Evolutionary conservation across 371 early-diverging fungal species (phyloP), one percentile per base, ranked within the genome.

Genomic region (Actinomortierella wolfii): DNA sequence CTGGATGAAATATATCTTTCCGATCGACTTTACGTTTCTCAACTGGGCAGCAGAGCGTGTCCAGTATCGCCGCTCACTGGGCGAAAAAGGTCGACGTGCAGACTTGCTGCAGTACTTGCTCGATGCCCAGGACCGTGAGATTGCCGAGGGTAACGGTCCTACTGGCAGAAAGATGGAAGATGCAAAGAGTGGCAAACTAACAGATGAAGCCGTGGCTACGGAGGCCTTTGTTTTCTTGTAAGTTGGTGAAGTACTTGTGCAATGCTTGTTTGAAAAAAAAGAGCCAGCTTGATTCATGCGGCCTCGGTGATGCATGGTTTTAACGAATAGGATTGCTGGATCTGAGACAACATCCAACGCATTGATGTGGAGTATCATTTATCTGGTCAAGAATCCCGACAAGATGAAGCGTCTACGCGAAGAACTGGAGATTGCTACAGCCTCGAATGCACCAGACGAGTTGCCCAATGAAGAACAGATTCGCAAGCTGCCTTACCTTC

Each of bases 301-400:
- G n/a, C n/a, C n/a, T n/a, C n/a, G n/a, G n/a, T n/a, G n/a, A n/a
- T n/a, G n/a, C n/a, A n/a, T n/a, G n/a, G n/a, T n/a, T n/a, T n/a
- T n/a, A n/a, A n/a, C n/a, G n/a, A n/a, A 3, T 46, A 64, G 69
- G 41, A 56, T 69, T 7, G 69, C 69, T 14, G 69, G 69, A 18
- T 69, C 69, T 15, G 69, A 69, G 51, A 69, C 69, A 2, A 64
- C 69, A 5, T 69, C 69, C 7, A 69, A 64, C 6, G 64, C 64
- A 2, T 52, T 69, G 34, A 69, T 64, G 11, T 46, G 56, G 41
- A 56, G 60, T 11, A 13, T 69, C 23, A 69, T 69, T 56, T 69
- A 52, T 20, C 25, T 69, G 7, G 64, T 69, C 41, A 55, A 52
- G 9, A 54, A 69, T 26, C 57, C 60, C 1, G 39, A 29, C 4